Conservation (phyloP, 73 alveolate genomes). For the Blepharisma japonicum region DNA sequence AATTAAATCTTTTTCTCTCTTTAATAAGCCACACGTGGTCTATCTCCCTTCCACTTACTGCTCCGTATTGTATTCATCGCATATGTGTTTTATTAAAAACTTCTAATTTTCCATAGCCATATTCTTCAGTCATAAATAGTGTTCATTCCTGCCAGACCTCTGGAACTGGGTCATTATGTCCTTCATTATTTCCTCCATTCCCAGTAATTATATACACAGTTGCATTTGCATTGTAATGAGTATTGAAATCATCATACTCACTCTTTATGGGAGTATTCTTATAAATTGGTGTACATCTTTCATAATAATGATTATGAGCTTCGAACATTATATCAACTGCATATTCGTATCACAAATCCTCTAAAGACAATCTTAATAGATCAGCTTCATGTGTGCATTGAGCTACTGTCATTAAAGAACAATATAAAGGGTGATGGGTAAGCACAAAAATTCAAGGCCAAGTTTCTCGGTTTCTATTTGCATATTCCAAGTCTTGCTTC, state of each 20-base stretch:
- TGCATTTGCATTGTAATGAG: not conserved
- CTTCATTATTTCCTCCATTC: not conserved
- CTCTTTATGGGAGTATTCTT: not conserved
- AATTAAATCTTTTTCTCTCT: too few relatives aligned
- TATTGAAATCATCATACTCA: not conserved
- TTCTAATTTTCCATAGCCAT: not conserved
- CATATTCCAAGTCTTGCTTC: not conserved
- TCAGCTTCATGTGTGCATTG: not conserved
- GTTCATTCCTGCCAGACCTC: not conserved
- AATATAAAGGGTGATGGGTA: not conserved
- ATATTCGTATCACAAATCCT: not conserved
- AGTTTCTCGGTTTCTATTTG: not conserved
- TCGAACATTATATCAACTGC: not conserved
- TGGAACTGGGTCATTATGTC: not conserved
- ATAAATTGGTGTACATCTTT: not conserved
- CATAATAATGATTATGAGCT: not conserved
- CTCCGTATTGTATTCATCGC: not conserved
- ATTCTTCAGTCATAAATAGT: not conserved
- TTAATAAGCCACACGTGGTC: not conserved
- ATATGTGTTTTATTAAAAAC: not conserved
- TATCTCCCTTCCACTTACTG: not conserved
- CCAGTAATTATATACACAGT: not conserved
- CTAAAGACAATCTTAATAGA: not conserved
- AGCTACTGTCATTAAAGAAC: not conserved
- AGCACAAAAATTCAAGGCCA: not conserved